Evolutionary conservation across 805 yeast genomes (phyloP), one percentile per base, ranked within the genome.

Genomic region (Wickerhamomyces queroliae): DNA sequence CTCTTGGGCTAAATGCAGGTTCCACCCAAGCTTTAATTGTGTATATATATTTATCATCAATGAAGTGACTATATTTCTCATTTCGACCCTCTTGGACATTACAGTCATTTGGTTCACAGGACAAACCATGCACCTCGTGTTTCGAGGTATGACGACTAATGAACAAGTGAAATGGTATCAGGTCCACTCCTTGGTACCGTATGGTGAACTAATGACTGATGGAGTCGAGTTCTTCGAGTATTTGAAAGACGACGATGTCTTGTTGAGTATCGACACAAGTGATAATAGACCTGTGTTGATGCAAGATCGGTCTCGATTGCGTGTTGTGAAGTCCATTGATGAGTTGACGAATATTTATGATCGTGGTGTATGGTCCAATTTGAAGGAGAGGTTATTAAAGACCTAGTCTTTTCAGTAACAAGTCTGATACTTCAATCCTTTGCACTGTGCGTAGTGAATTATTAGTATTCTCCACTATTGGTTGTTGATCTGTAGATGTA

Each of bases 161-260:
- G n/a, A n/a, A n/a, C n/a, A n/a, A n/a, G n/a, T n/a, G n/a, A n/a
- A n/a, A n/a, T n/a, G n/a, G n/a, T n/a, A n/a, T n/a, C n/a, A n/a
- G n/a, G n/a, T n/a, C n/a, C n/a, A n/a, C n/a, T n/a, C n/a, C n/a
- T 63, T 77, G 41, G 58, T 75, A 37, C 50, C 64, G 9, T 64
- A 66, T 11, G 69, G 70, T 1, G 53, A 49, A 22, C 54, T 78
- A 3, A 58, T 53, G 4, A 41, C 40, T 28, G 46, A 49, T 21
- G 48, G 47, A 16, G 26, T 31, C 6, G 27, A 37, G 3, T 50
- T 43, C 34, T 50, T 33, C 21, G 59, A 55, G 35, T 53, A 35
- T 26, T 15, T 55, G 7, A 47, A 47, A 0, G 18, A 37, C n/a
- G 55, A 53, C 19, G 31, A 41, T 5, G 40, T 47, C 8, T 55